Evolutionary conservation across 148 eudicot genomes (phyloP), one percentile per base, ranked within the genome.

Genomic region (Silene uniflora): DNA sequence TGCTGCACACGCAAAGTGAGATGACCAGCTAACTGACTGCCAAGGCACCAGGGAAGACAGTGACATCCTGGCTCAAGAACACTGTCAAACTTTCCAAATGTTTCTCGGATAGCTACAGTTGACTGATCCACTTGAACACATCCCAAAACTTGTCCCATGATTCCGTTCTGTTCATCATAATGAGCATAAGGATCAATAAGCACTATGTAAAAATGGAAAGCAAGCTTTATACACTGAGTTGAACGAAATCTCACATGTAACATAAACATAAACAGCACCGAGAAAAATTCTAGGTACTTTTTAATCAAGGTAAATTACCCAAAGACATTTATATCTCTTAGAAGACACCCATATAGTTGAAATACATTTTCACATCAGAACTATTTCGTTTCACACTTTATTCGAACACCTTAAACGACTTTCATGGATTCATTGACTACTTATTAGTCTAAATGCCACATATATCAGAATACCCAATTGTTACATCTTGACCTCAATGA

Each of bases 21-120:
- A 29, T 67, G 68, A 75, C 93, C 93, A 35, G 91, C 87, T 73
- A 88, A 0, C 84, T 86, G 86, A 74, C 77, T 80, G 61, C 93
- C 93, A 27, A 83, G 7, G 65, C 86, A 88, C 93, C 93, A 90
- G 55, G 91, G 93, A 76, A 90, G 60, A 71, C 86, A 77, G 79
- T 90, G 93, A 72, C 91, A 90, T 35, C 93, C 93, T 58, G 93
- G 91, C n/a, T 86, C 81, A 61, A 90, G 88, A 66, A 88, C 83
- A 22, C 77, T 79, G 19, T 84, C 85, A 74, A 86, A 90, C 83
- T 79, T 88, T 46, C 93, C 93, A 73, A 90, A 90, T 32, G 71
- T 77, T 79, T 90, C 93, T 39, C 52, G 77, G 47, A 90, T 81
- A 59, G 87, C 93, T 17, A 90, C 91, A 22, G 85, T 90, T 1